These are phyloP conservation scores for Umbelopsis sp. DNA, from an alignment of 192 early-diverging fungal species.

Conservation along the genomic window DNA sequence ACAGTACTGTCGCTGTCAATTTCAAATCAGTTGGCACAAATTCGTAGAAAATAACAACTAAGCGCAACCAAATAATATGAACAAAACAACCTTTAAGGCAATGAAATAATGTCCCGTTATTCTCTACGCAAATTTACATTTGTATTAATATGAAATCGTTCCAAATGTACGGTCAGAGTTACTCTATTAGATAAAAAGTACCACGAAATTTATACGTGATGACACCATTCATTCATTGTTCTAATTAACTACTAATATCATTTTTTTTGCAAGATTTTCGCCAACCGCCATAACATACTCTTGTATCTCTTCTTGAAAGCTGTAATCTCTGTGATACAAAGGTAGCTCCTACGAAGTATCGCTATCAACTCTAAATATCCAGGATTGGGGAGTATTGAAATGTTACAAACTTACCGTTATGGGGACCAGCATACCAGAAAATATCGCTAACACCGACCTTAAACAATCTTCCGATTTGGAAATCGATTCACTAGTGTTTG, in stretches of 20 bases:
- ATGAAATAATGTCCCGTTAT: too few relatives aligned
- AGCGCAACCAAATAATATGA: too few relatives aligned
- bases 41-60: too few relatives aligned
- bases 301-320: conserved; percentile 20
- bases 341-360: neutral
- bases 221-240: neutral
- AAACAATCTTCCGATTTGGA: conserved; percentile 1
- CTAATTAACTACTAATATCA: conserved; percentile 23
- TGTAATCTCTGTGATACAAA: neutral
- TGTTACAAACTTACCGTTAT: conserved; percentile 24
- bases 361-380: neutral
- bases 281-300: conserved; percentile 37
- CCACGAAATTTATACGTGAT: too few relatives aligned
- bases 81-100: too few relatives aligned
- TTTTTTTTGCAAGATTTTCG: conserved; percentile 29
- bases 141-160: too few relatives aligned
- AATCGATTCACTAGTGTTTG: conserved; percentile 28
- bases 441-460: conserved; percentile 13
- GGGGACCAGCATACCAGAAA: conserved; percentile 22
- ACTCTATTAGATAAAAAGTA: too few relatives aligned
- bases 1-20: too few relatives aligned
- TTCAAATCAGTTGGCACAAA: too few relatives aligned
- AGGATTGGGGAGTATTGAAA: neutral
- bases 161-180: too few relatives aligned
- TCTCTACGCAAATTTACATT: too few relatives aligned